A percentile compares a stretch with the other conserved stretches of the same genome.
phyloP scores from a whole-genome alignment of 2,329 filamentous ascomycete genomes.

The Talaromyces sp. region DNA sequence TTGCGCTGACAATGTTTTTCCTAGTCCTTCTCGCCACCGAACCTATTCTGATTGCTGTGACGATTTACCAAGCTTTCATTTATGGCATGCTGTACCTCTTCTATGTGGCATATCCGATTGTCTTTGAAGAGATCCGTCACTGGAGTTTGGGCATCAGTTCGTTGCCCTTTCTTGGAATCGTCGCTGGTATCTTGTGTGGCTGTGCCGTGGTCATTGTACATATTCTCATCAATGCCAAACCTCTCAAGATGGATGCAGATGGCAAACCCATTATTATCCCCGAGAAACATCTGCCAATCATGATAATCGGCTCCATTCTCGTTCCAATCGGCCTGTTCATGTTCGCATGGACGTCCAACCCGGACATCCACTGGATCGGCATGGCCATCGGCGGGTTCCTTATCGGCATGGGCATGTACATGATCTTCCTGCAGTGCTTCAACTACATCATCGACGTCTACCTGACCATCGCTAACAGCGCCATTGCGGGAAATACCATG shows the following conservation, averaged over 20 bases:
- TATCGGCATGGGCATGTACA: constrained; percentile 36
- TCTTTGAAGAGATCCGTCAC: constrained; percentile 30
- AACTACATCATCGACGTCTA: constrained; percentile 41
- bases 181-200: constrained; percentile 30
- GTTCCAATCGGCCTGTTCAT: constrained; percentile 43
- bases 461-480: constrained; percentile 36
- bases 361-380: constrained; percentile 39
- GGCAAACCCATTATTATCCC: background rate
- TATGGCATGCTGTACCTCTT: constrained; percentile 26
- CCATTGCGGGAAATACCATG: constrained; percentile 40
- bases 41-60: constrained; percentile 21
- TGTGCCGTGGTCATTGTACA: background rate
- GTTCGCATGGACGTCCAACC: constrained; percentile 43
- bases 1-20: constrained; percentile 17
- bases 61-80: constrained; percentile 24
- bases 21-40: constrained; percentile 14
- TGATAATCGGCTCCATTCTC: constrained; percentile 38
- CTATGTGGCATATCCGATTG: constrained; percentile 24
- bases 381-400: constrained; percentile 39
- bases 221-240: background rate
- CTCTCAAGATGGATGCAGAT: background rate
- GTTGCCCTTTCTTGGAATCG: constrained; percentile 39
- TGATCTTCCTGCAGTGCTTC: constrained; percentile 36
- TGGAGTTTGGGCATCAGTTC: constrained; percentile 34
- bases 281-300: constrained; percentile 37